Conservation (phyloP, 306 rosid genomes). For the Rosa persica region DNA sequence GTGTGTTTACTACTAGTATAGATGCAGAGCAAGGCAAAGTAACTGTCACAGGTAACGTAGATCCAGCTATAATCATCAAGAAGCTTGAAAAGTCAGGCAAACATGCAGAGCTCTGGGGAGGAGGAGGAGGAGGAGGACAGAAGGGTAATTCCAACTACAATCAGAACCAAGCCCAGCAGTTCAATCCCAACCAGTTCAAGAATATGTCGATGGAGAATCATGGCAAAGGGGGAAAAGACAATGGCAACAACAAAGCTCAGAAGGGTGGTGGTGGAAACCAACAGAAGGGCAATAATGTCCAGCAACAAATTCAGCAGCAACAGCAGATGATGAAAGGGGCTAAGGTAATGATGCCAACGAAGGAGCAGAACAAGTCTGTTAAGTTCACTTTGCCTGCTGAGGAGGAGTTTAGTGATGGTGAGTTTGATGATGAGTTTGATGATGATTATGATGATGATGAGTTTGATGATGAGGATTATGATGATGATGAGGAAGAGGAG, state of each 20-base stretch:
- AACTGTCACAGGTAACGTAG: conserved; percentile 48
- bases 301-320: conserved; percentile 48
- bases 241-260: conserved; percentile 38
- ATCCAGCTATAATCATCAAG: conserved; percentile 56
- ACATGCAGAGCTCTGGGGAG: conserved; percentile 69
- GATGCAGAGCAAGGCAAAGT: conserved; percentile 69
- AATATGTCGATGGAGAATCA: conserved; percentile 41
- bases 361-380: conserved; percentile 64
- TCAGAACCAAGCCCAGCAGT: conserved; percentile 34
- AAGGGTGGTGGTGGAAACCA: conserved; percentile 40
- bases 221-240: conserved; percentile 49
- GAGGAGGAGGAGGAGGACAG: conserved; percentile 24
- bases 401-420: conserved; percentile 27
- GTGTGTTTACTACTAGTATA: conserved; percentile 45
- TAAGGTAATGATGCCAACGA: conserved; percentile 29
- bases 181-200: conserved; percentile 57
- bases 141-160: conserved; percentile 38
- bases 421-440: conserved; percentile 43
- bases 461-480: conserved; percentile 37
- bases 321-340: conserved; percentile 54
- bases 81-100: conserved; percentile 63
- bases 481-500: conserved; percentile 49
- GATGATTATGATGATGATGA: conserved; percentile 43
- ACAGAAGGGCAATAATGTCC: conserved; percentile 24
- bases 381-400: conserved; percentile 64